Conservation (phyloP, 106 monocot genomes). For the Allium fistulosum region DNA sequence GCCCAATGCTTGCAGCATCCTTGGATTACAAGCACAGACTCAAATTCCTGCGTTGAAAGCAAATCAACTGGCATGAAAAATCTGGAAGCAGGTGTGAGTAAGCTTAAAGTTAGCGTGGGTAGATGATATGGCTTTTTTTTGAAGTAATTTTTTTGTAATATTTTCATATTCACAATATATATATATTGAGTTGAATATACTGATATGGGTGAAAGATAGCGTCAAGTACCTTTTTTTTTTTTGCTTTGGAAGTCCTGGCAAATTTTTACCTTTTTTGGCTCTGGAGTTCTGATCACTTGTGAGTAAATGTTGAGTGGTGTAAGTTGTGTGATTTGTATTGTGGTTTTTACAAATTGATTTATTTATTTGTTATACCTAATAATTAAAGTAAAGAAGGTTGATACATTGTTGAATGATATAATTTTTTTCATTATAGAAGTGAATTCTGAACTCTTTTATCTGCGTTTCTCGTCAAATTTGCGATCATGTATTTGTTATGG, state of each 20-base stretch:
- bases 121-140: neutral
- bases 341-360: neutral
- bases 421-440: too few relatives aligned
- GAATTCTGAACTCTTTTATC: too few relatives aligned
- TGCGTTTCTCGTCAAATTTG: too few relatives aligned
- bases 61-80: slow-evolving; percentile 13
- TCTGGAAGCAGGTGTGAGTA: slow-evolving; percentile 19
- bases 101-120: slow-evolving; percentile 15
- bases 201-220: neutral
- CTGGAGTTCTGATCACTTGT: neutral
- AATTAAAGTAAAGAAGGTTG: too few relatives aligned
- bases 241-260: neutral
- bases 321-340: slow-evolving; percentile 5
- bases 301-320: slow-evolving; percentile 4
- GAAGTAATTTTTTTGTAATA: neutral
- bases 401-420: too few relatives aligned
- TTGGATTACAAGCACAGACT: slow-evolving; percentile 32
- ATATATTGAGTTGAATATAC: neutral
- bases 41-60: slow-evolving; percentile 1
- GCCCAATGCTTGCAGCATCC: slow-evolving; percentile 56
- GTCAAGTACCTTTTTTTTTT: neutral
- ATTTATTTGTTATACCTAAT: slow-evolving; percentile 7
- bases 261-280: slow-evolving; percentile 7
- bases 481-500: too few relatives aligned
- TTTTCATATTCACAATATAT: neutral